Conservation (phyloP, 2,329 filamentous ascomycete genomes). For the Colletotrichum sp. region DNA sequence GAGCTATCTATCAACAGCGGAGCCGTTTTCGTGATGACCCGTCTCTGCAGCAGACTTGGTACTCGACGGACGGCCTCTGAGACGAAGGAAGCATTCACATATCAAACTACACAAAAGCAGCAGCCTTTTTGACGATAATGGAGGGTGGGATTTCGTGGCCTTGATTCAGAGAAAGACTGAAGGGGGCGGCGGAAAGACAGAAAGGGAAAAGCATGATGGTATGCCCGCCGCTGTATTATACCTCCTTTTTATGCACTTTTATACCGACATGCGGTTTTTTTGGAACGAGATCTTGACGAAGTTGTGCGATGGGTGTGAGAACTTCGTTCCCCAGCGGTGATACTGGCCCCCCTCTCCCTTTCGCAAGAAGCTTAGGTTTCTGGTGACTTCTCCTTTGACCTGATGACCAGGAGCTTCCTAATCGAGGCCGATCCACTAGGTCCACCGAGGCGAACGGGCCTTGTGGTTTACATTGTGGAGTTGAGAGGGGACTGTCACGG, state of each 20-base stretch:
- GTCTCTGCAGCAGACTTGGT: neutral
- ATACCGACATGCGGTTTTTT: neutral
- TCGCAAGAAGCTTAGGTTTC: rapidly evolving
- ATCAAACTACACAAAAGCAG: neutral
- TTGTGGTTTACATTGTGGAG: neutral
- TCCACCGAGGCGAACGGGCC: neutral
- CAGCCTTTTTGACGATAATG: constrained; percentile 20
- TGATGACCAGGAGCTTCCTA: neutral
- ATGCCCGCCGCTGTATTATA: constrained; percentile 21
- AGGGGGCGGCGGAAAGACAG: neutral
- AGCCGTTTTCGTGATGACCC: neutral
- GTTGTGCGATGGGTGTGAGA: neutral
- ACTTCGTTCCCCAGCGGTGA: neutral
- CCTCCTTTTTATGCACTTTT: constrained; percentile 3
- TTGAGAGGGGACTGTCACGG: neutral
- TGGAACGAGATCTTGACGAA: neutral
- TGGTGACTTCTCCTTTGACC: neutral
- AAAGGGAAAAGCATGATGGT: constrained; percentile 4
- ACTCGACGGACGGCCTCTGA: neutral
- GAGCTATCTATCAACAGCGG: neutral
- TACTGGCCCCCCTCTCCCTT: neutral
- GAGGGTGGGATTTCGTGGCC: constrained; percentile 3
- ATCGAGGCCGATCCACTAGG: neutral
- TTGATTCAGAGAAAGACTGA: neutral
- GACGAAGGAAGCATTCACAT: neutral